Percentiles rank a stretch among this genome's conserved stretches.
Conservation (phyloP, 1,284 basidiomycete genomes). For the Peniophora sp. region DNA sequence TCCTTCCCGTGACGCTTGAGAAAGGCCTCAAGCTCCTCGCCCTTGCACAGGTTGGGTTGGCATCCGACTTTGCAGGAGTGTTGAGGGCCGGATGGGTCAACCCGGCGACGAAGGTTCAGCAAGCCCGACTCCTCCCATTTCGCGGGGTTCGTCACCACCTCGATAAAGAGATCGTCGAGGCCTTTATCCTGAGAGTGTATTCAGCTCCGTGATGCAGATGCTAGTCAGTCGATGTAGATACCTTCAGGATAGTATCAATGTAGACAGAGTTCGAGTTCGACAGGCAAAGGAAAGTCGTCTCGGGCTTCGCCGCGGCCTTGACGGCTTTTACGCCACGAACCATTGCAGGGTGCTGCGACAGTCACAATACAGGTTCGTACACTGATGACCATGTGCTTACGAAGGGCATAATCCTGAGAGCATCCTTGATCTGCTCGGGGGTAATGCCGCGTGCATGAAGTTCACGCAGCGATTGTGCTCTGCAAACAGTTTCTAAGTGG, state of each 20-base stretch:
- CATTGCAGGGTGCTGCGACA: constrained; percentile 88
- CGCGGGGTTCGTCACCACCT: constrained; percentile 92
- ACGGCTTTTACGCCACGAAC: constrained; percentile 76
- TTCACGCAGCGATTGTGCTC: constrained; percentile 69
- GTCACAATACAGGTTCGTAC: neutral
- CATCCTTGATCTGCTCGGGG: constrained; percentile 68
- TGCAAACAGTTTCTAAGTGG: constrained; percentile 19
- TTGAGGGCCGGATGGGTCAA: constrained; percentile 72
- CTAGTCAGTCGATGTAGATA: constrained; percentile 19
- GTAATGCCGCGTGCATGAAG: constrained; percentile 64
- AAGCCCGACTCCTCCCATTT: constrained; percentile 70
- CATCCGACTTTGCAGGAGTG: constrained; percentile 88
- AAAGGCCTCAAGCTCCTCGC: constrained; percentile 84
- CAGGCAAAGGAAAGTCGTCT: constrained; percentile 84
- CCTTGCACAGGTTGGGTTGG: constrained; percentile 98
- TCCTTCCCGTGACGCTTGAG: constrained; percentile 58
- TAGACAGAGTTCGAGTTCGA: constrained; percentile 94
- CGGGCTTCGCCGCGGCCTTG: constrained; percentile 50
- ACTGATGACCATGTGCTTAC: constrained; percentile 46
- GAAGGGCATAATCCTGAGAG: constrained; percentile 80
- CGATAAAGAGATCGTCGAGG: constrained; percentile 68
- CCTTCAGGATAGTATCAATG: constrained; percentile 85
- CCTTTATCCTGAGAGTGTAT: constrained; percentile 55
- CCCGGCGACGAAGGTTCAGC: constrained; percentile 70
- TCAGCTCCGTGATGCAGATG: neutral